phyloP scores from a whole-genome alignment of 2,329 filamentous ascomycete species.

The Didymella glomerata region DNA sequence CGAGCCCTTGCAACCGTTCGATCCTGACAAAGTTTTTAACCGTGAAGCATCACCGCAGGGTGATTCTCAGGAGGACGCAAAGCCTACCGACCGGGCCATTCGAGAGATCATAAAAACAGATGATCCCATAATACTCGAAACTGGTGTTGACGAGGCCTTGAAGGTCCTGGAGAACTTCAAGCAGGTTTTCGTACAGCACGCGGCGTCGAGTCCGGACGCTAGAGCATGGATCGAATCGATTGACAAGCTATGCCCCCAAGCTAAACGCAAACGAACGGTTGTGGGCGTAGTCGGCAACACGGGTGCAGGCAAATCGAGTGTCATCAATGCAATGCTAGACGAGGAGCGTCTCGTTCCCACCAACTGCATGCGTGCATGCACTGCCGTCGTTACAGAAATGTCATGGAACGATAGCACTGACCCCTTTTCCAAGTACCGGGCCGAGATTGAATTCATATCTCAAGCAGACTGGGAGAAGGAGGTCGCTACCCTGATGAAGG shows the following conservation, averaged over 20 bases:
- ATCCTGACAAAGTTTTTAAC: conserved; percentile 30
- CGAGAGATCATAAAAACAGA: conserved; percentile 45
- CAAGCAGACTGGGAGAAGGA: conserved; percentile 63
- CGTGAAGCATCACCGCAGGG: conserved; percentile 18
- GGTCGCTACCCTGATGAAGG: conserved; percentile 58
- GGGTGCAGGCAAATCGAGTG: conserved; percentile 67
- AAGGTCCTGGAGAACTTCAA: conserved; percentile 49
- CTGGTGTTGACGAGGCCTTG: conserved; percentile 51
- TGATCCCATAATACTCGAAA: conserved; percentile 50
- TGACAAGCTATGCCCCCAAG: conserved; percentile 52
- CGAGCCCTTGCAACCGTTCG: conserved; percentile 20
- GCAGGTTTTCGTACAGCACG: background rate
- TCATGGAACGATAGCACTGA: conserved; percentile 61
- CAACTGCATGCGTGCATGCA: conserved; percentile 69
- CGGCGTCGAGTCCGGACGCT: conserved; percentile 37
- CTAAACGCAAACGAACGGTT: conserved; percentile 55
- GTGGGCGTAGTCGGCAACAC: conserved; percentile 70
- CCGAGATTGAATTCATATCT: conserved; percentile 67
- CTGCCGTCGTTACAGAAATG: conserved; percentile 68
- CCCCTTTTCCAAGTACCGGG: conserved; percentile 56
- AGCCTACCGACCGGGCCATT: conserved; percentile 32
- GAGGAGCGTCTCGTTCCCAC: conserved; percentile 66
- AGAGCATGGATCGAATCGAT: conserved; percentile 55
- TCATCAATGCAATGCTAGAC: conserved; percentile 70
- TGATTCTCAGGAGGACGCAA: conserved; percentile 12